Evolutionary conservation across 1,284 basidiomycete genomes (phyloP), one percentile per base, ranked within the genome.

Genomic region (Cystobasidiaceae sp.): DNA sequence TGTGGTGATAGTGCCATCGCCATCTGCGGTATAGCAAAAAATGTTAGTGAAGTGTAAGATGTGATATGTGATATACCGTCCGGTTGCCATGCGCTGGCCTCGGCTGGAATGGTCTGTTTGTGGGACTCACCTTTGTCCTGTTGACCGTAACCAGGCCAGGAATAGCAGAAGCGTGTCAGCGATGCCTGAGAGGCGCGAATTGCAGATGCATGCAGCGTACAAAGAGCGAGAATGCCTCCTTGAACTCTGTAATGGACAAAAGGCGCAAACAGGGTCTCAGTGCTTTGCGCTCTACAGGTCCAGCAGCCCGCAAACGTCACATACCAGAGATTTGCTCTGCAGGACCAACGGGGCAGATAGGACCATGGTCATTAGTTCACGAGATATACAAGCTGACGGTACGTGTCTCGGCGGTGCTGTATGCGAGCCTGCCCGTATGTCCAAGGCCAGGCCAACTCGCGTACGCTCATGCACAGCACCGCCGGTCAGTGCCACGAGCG

Each of bases 1-100:
- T 71, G 89, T 90, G 66, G 92, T 96, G 82, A 97, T 96, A 66
- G 91, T 93, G 78, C 93, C 93, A 83, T 97, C 93, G 73, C 91
- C 90, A 75, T 96, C 93, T 92, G 71, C 19, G n/a, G n/a, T n/a
- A n/a, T n/a, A n/a, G n/a, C n/a, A n/a, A n/a, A n/a, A n/a, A n/a
- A n/a, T n/a, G n/a, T n/a, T n/a, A 21, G 49, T 11, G 30, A 4
- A 55, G 23, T 30, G 27, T 54, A 50, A 25, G n/a, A 8, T 62
- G 21, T 30, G 37, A 50, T 51, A 41, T 23, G 32, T 19, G 11
- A 13, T 17, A 27, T 34, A 19, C 19, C 6, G 21, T 17, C 21
- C 21, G 4, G 23, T 6, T 39, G 37, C 37, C n/a, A 39, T 39
- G 37, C 37, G 37, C 11, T n/a, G 37, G 11, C 37, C 37, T 11